These are phyloP conservation scores for Candida insectalens DNA, from an alignment of 805 yeast species.

Conservation along the genomic window DNA sequence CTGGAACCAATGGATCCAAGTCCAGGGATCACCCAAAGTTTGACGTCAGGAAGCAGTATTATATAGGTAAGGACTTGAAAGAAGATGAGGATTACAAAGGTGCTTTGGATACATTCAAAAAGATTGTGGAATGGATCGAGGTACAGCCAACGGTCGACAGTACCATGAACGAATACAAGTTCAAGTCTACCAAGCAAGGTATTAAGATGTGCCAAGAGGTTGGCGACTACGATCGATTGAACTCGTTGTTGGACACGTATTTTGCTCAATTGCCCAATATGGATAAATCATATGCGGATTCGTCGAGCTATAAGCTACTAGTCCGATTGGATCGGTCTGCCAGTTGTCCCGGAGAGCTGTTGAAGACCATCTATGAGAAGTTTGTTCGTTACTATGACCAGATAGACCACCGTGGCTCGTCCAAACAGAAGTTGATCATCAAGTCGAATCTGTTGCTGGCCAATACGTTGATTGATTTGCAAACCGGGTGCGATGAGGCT, in stretches of 20 bases:
- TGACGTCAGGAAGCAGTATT: conserved; percentile 21
- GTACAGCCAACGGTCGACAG: too few relatives aligned
- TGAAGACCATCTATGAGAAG: conserved; percentile 13
- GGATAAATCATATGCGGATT: conserved; percentile 16
- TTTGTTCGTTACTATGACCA: conserved; percentile 10
- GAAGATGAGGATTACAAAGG: conserved; percentile 20
- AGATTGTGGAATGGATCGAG: conserved; percentile 8
- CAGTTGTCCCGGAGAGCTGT: conserved; percentile 9
- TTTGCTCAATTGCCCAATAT: conserved; percentile 12
- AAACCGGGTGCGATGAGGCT: conserved; percentile 24
- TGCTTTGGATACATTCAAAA: conserved; percentile 18
- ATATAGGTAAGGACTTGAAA: conserved; percentile 22
- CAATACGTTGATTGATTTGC: conserved; percentile 25
- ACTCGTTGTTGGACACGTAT: conserved; percentile 10
- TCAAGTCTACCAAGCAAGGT: conserved; percentile 25
- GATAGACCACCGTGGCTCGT: conserved; percentile 1
- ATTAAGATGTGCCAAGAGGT: conserved; percentile 19
- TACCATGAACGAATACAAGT: conserved; percentile 14
- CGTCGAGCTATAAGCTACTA: conserved; percentile 22
- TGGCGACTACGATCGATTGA: conserved; percentile 8
- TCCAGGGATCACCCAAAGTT: too few relatives aligned
- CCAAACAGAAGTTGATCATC: conserved; percentile 33
- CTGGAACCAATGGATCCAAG: too few relatives aligned
- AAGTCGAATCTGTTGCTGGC: conserved; percentile 38
- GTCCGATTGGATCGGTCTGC: conserved; percentile 17